Evolutionary conservation across 169 alveolate genomes (phyloP).

Genomic region (Cytauxzoon felis): DNA sequence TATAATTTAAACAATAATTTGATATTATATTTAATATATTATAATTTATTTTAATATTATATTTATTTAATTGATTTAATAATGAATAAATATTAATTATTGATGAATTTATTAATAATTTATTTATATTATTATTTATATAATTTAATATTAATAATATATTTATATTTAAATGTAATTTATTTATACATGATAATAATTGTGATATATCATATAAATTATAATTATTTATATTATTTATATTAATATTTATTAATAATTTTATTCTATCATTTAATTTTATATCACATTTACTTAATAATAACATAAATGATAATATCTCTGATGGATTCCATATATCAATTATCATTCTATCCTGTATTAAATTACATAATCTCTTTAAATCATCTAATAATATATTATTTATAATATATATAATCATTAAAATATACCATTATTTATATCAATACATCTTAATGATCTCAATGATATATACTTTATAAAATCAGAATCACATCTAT

Average conservation of each 20-base stretch:
- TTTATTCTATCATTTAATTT: neutral
- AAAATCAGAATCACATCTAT: no score
- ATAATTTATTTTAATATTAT: neutral
- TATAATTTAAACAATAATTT: slow-evolving; percentile 2
- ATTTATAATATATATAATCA: no score
- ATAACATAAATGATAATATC: slow-evolving; percentile 1
- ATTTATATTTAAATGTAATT: neutral
- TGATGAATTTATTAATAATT: neutral
- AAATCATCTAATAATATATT: no score
- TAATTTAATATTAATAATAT: neutral
- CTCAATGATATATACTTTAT: no score
- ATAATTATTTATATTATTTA: neutral
- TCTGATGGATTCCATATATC: slow-evolving; percentile 19
- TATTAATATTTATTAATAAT: neutral
- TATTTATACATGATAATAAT: neutral
- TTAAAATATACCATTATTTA: no score
- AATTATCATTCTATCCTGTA: no score
- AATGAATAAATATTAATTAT: neutral
- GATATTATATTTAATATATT: neutral
- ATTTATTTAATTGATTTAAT: neutral
- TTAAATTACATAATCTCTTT: no score
- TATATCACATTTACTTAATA: neutral
- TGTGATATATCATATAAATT: slow-evolving; percentile 1
- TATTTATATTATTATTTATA: neutral
- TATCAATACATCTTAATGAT: no score